Evolutionary conservation across 139 green algal genomes (phyloP).

Genomic region (Volvox reticuliferus): DNA sequence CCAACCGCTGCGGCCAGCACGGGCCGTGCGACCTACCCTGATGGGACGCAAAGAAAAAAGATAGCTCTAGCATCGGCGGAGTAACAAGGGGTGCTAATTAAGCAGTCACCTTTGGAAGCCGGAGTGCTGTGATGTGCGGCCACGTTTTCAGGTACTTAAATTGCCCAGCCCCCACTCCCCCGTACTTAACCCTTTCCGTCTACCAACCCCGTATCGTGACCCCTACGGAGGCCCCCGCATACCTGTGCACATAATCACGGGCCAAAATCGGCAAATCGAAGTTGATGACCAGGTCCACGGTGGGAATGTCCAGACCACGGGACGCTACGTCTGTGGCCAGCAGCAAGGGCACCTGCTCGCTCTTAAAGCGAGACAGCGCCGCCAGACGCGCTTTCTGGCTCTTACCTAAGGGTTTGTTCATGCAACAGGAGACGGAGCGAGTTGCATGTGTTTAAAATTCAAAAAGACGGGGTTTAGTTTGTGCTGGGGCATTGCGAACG

Average conservation of each 20-base stretch:
- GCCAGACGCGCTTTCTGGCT: conserved; percentile 85
- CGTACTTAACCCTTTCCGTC: too few species aligned
- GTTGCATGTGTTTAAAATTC: too few species aligned
- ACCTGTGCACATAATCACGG: conserved; percentile 91
- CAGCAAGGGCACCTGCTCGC: conserved; percentile 51
- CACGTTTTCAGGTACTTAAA: too few species aligned
- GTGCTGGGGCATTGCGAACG: too few species aligned
- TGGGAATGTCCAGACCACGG: conserved; percentile 96
- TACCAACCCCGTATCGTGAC: background rate
- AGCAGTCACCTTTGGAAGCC: too few species aligned
- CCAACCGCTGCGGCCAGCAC: conserved; percentile 74
- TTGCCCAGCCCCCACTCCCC: too few species aligned
- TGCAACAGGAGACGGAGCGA: too few species aligned
- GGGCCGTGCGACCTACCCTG: conserved; percentile 57
- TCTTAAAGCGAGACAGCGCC: conserved; percentile 84
- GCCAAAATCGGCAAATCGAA: conserved; percentile 62
- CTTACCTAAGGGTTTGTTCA: conserved; percentile 56
- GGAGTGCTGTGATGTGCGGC: too few species aligned
- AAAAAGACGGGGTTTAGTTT: too few species aligned
- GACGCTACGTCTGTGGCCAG: conserved; percentile 94
- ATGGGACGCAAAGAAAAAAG: background rate
- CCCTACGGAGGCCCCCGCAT: background rate
- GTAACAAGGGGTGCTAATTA: too few species aligned
- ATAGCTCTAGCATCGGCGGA: too few species aligned
- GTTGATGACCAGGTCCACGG: conserved; percentile 96